phyloP scores from a whole-genome alignment of 2,329 filamentous ascomycete species.

The Tricladium varicosporioides region DNA sequence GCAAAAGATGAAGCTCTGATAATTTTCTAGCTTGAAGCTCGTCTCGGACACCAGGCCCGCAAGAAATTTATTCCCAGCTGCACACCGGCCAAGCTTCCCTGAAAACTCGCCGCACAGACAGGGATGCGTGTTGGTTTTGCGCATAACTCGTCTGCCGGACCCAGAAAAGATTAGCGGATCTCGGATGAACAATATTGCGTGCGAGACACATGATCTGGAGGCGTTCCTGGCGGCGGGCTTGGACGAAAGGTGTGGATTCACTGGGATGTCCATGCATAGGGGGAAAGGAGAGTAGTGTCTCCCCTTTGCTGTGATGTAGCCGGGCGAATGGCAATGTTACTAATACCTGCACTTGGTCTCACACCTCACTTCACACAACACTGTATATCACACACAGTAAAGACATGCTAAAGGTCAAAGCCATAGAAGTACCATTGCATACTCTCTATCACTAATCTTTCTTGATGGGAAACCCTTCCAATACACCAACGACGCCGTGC shows the following conservation, averaged over 20 bases:
- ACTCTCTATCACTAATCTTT: slow-evolving; percentile 1
- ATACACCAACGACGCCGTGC: slow-evolving; percentile 5
- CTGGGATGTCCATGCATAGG: too few relatives aligned
- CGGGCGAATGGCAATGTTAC: not conserved
- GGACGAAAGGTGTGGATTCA: too few relatives aligned
- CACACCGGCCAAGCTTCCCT: not conserved
- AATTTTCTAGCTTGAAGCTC: not conserved
- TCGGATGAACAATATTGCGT: not conserved
- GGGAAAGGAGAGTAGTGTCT: not conserved
- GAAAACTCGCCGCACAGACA: not conserved
- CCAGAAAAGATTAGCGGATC: not conserved
- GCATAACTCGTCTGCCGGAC: not conserved
- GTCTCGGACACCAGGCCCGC: not conserved
- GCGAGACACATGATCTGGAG: not conserved
- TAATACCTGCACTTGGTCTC: not conserved
- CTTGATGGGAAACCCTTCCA: slow-evolving; percentile 4
- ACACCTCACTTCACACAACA: too few relatives aligned
- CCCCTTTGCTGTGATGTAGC: not conserved
- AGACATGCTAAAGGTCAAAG: not conserved
- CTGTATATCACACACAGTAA: not conserved
- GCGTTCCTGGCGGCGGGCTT: too few relatives aligned
- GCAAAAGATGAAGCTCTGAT: not conserved
- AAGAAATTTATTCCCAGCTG: not conserved
- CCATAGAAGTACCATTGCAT: slow-evolving; percentile 2
- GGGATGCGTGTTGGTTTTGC: too few relatives aligned